These are phyloP conservation scores for Claviceps sp. DNA, from an alignment of 2,329 filamentous ascomycete species.

Conservation along the genomic window DNA sequence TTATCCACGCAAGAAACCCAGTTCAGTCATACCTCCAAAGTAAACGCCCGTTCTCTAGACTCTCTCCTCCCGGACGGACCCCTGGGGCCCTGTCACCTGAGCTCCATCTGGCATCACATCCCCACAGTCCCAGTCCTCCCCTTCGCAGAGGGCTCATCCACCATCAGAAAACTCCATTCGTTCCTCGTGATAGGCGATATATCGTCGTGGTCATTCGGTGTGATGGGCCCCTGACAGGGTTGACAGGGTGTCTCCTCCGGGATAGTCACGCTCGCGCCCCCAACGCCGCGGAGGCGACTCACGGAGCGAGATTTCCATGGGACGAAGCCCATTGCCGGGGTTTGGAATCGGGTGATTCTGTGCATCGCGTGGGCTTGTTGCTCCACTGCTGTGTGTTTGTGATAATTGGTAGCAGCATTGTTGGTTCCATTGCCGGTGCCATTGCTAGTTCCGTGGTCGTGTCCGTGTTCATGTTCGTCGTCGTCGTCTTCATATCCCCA, in stretches of 20 bases:
- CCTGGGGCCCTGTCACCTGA: neutral
- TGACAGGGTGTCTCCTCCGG: slow-evolving; percentile 12
- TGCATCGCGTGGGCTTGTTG: too few relatives aligned
- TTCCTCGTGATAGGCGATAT: slow-evolving; percentile 48
- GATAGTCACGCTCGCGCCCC: slow-evolving; percentile 5
- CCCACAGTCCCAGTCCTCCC: slow-evolving; percentile 36
- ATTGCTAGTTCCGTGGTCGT: too few relatives aligned
- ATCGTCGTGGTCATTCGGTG: slow-evolving; percentile 47
- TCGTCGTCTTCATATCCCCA: neutral
- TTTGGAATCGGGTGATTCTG: too few relatives aligned
- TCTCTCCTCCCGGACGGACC: too few relatives aligned
- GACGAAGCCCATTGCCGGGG: slow-evolving; percentile 11
- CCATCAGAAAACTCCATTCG: slow-evolving; percentile 50
- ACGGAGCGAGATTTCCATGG: slow-evolving; percentile 26
- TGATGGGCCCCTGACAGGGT: slow-evolving; percentile 30
- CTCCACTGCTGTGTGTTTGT: too few relatives aligned
- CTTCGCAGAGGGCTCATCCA: slow-evolving; percentile 29
- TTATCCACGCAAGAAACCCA: too few relatives aligned
- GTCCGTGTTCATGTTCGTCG: too few relatives aligned
- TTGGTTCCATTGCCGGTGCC: too few relatives aligned
- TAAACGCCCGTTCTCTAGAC: too few relatives aligned
- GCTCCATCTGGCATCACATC: slow-evolving; percentile 28
- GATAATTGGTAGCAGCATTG: too few relatives aligned
- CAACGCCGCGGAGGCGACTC: slow-evolving; percentile 27
- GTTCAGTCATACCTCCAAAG: too few relatives aligned